A percentile compares a stretch with the other conserved stretches of the same genome.
Conservation (phyloP, 2,329 filamentous ascomycete species). For the Monilinia polystroma region DNA sequence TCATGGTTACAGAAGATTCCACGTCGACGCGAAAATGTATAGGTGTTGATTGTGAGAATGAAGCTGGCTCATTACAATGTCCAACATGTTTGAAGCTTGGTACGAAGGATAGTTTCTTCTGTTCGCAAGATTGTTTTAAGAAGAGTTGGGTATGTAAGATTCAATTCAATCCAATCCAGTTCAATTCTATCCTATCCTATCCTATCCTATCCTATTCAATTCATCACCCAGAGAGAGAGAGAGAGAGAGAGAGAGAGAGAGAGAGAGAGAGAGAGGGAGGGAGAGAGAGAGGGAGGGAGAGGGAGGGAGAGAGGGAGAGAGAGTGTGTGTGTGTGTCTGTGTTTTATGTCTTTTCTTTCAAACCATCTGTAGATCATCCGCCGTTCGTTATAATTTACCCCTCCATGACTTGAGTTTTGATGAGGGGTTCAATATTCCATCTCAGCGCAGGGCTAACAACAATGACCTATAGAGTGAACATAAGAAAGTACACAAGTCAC, state of each 20-base stretch:
- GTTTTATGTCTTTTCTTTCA: neutral
- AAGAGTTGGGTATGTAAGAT: constrained; percentile 79
- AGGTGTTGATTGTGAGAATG: constrained; percentile 80
- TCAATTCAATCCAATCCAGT: too few species aligned
- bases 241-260: too few species aligned
- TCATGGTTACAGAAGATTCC: constrained; percentile 45
- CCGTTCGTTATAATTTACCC: neutral
- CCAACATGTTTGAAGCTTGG: constrained; percentile 91
- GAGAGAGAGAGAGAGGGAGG: too few species aligned
- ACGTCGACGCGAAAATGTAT: constrained; percentile 68
- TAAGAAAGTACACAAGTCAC: constrained; percentile 80
- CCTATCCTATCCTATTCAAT: neutral
- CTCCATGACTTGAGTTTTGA: neutral
- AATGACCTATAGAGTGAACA: constrained; percentile 63
- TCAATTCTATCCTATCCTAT: neutral
- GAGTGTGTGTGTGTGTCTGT: too few species aligned
- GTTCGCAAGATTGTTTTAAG: constrained; percentile 98
- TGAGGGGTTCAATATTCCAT: constrained; percentile 20
- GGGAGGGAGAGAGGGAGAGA: too few species aligned
- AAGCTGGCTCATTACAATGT: constrained; percentile 84
- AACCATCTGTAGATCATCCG: neutral
- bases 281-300: too few species aligned
- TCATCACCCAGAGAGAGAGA: neutral
- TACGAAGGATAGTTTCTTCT: constrained; percentile 89
- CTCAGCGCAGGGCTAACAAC: constrained; percentile 10